Conservation (phyloP, 305 asterid genomes). For the Solanum chacoense region DNA sequence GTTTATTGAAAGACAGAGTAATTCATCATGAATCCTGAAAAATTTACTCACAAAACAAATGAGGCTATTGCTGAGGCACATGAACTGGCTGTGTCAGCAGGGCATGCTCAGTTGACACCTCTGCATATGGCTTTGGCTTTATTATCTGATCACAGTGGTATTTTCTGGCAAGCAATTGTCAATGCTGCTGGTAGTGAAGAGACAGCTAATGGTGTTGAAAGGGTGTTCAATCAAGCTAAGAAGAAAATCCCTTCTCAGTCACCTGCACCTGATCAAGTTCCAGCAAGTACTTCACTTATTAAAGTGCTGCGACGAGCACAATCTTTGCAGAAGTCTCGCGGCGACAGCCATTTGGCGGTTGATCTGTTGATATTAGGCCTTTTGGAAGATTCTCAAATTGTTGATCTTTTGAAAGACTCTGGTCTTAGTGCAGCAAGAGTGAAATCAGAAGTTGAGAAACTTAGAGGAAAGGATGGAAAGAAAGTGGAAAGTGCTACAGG, state of each 20-base stretch:
- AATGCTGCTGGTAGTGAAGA: conserved; percentile 44
- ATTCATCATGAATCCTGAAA: conserved; percentile 52
- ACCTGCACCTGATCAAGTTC: conserved; percentile 77
- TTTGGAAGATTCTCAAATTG: conserved; percentile 74
- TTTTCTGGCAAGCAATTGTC: conserved; percentile 48
- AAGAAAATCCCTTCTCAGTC: conserved; percentile 66
- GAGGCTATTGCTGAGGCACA: conserved; percentile 54
- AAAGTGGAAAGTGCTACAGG: conserved; percentile 90
- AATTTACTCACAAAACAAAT: conserved; percentile 60
- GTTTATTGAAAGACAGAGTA: not conserved
- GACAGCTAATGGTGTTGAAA: conserved; percentile 37
- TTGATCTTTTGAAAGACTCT: conserved; percentile 53
- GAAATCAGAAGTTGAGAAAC: conserved; percentile 61
- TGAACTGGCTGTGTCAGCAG: conserved; percentile 42
- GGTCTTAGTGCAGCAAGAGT: conserved; percentile 45
- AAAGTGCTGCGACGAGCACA: conserved; percentile 74
- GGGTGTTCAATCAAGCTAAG: conserved; percentile 58
- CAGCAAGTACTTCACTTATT: conserved; percentile 69
- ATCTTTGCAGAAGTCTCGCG: conserved; percentile 58
- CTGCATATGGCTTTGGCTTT: conserved; percentile 49
- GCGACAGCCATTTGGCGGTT: conserved; percentile 74
- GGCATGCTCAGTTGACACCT: conserved; percentile 72
- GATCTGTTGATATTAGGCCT: conserved; percentile 79
- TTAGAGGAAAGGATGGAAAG: conserved; percentile 60
- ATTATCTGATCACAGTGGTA: conserved; percentile 36